phyloP scores from a whole-genome alignment of 164 flowering plant species.

The Amborella trichopoda region DNA sequence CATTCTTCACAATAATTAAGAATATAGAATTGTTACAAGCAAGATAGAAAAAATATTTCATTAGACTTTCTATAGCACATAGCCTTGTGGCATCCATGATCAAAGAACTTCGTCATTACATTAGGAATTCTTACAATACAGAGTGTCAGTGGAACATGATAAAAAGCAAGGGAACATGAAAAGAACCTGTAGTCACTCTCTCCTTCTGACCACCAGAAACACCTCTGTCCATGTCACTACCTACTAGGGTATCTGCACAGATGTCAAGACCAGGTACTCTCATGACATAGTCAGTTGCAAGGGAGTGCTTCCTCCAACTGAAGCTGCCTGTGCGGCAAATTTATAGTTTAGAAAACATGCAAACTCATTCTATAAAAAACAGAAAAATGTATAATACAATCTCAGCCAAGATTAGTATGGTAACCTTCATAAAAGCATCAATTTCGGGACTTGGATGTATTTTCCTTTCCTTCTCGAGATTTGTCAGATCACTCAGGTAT shows the following conservation, averaged over 20 bases:
- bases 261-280: constrained; percentile 56
- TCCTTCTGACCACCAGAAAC: constrained; percentile 39
- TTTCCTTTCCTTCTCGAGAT: constrained; percentile 55
- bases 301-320: constrained; percentile 55
- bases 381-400: neutral
- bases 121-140: too few species aligned
- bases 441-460: constrained; percentile 73
- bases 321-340: constrained; percentile 43
- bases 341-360: neutral
- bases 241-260: constrained; percentile 33
- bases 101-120: neutral
- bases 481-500: constrained; percentile 39
- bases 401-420: neutral
- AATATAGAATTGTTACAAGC: neutral
- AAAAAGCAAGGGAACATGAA: neutral
- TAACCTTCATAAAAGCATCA: constrained; percentile 94
- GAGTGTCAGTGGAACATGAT: neutral
- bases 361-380: neutral
- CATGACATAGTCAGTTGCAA: constrained; percentile 72
- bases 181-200: constrained; percentile 29
- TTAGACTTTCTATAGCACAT: neutral
- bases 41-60: neutral
- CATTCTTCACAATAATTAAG: neutral
- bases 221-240: constrained; percentile 32
- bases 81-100: neutral